A percentile compares a stretch with the other conserved stretches of the same genome.
Evolutionary conservation across 2,329 filamentous ascomycete species (phyloP).

Genomic region (Fusarium chuoi): DNA sequence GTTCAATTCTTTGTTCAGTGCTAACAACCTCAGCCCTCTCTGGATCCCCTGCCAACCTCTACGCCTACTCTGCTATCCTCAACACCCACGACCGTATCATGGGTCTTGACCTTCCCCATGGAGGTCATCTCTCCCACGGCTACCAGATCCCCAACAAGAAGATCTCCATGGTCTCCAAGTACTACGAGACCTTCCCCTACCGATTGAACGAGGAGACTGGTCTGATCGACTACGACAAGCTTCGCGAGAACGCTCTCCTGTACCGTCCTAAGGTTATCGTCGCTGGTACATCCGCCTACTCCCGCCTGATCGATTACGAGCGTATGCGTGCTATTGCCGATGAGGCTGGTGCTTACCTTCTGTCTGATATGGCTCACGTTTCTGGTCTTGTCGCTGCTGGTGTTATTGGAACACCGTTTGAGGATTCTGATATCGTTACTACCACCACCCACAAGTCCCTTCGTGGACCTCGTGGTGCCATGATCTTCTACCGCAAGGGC

Average conservation of each 20-base stretch:
- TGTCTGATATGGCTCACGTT: constrained; percentile 96
- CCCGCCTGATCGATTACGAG: constrained; percentile 90
- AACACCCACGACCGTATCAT: constrained; percentile 92
- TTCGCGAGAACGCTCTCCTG: constrained; percentile 84
- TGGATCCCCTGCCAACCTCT: constrained; percentile 76
- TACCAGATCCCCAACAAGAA: constrained; percentile 92
- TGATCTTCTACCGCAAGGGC: constrained; percentile 98
- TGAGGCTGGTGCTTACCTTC: constrained; percentile 87
- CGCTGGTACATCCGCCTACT: constrained; percentile 93
- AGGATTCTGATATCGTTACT: constrained; percentile 89
- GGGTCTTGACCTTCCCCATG: constrained; percentile 94
- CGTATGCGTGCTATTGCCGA: constrained; percentile 88
- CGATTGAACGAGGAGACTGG: constrained; percentile 87
- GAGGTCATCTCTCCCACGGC: constrained; percentile 92
- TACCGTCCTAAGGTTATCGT: constrained; percentile 96
- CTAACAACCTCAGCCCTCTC: constrained; percentile 68
- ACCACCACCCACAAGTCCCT: constrained; percentile 99
- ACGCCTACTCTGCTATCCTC: constrained; percentile 93
- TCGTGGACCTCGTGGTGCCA: constrained; percentile 89
- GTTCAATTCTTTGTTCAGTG: background rate
- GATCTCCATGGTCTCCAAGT: constrained; percentile 96
- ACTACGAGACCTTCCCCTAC: constrained; percentile 97
- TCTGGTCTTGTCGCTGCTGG: constrained; percentile 90
- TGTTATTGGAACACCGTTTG: constrained; percentile 88
- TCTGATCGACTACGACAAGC: constrained; percentile 89